Base-by-base conservation (phyloP, 805 yeast genomes). In the Blastobotrys chiropterorum region DNA sequence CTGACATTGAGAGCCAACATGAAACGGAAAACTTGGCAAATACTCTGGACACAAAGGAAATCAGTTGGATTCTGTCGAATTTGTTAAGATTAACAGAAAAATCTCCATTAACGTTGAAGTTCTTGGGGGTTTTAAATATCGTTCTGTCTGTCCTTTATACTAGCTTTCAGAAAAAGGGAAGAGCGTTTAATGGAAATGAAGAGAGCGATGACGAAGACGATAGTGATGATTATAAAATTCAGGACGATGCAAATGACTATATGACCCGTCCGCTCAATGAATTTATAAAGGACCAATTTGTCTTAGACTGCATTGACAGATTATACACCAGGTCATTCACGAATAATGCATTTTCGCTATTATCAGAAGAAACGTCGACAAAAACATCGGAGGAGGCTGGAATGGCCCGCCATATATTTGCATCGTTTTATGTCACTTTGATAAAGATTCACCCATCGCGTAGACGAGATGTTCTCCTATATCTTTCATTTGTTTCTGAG, bases 371-470 rank as follows among this genome's bases (percentile, higher is more conserved):
- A 31, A 46, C 52, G 2, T 50, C 46, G 15, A 7, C 48, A 11
- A 46, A 49, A 13, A 22, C 49, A 31, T 26, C 34, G 34, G 34
- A 26, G 34, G 5, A 5, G 34, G 34, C 34, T 5, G 11, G 34
- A 5, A 26, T 11, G 34, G 34, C 34, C 11, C 47, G 54, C 22
- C 40, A 45, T 6, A 50, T 57, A 3, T 44, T 59, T n/a, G 59
- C 63, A 6, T 46, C 55, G 6, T 38, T 59, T n/a, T 59, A 50
- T 42, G 51, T 51, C 3, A 48, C 51, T 17, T 50, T 60, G 15
- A 47, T 56, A 3, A 38, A 46, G n/a, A 48, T 59, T 11, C 52
- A 17, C 22, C 62, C 60, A 3, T 11, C 46, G 21, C 48, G 48
- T 3, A 51, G 54, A 11, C 52, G 46, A 3, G 57, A 55, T 3